Percentiles rank a stretch among this genome's conserved stretches.
Evolutionary conservation across 1,284 basidiomycete genomes (phyloP).

Genomic region (Puccinia novopanici): DNA sequence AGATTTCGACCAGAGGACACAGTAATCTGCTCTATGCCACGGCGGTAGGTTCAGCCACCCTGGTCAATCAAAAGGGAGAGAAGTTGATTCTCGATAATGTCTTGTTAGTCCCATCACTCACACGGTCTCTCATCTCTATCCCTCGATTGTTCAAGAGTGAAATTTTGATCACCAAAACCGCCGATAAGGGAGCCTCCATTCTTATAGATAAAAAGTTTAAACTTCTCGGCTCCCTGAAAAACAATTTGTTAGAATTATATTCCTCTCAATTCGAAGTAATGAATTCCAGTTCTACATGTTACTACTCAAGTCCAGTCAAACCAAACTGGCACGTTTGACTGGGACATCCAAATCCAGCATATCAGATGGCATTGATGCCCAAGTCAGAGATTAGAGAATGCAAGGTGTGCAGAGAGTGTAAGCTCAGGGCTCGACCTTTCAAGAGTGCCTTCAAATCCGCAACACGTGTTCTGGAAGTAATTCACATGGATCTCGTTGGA

Average conservation of each 20-base stretch:
- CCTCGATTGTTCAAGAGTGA: background rate
- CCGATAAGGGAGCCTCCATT: no score
- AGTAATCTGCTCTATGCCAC: background rate
- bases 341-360: background rate
- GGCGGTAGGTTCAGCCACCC: background rate
- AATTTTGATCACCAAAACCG: background rate
- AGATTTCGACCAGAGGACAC: background rate
- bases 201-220: no score
- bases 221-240: background rate
- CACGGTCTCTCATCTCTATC: background rate
- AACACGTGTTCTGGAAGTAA: background rate
- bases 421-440: background rate
- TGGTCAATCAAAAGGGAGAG: background rate
- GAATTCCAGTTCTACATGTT: background rate
- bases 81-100: background rate
- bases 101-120: background rate
- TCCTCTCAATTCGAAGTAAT: background rate
- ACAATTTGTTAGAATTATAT: background rate
- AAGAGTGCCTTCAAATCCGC: background rate
- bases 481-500: conserved; percentile 7
- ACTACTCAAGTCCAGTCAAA: background rate
- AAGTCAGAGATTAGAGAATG: background rate
- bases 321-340: background rate
- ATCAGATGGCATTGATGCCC: no score
- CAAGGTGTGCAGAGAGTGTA: background rate